Evolutionary conservation across 139 green algal species (phyloP).

Genomic region (Tetradesmus lagerheimii): DNA sequence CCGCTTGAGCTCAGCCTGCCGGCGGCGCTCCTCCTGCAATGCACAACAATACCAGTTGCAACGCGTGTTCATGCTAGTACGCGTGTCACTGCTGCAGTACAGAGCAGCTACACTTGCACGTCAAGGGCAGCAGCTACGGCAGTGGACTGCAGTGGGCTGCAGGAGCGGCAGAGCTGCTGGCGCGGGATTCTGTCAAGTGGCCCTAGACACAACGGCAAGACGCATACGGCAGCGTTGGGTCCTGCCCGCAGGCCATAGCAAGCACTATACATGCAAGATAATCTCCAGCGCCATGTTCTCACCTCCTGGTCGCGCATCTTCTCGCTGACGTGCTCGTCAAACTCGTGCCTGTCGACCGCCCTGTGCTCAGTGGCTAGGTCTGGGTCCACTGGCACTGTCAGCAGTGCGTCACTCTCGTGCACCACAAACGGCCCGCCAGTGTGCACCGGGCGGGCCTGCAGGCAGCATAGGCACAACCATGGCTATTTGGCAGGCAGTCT

Average conservation of each 20-base stretch:
- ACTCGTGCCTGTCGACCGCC: slow-evolving; percentile 53
- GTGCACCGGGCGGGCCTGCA: slow-evolving; percentile 63
- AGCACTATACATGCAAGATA: too few relatives aligned
- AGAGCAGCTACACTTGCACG: not conserved
- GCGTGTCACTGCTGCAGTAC: too few relatives aligned
- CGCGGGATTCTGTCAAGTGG: too few relatives aligned
- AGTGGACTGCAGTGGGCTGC: too few relatives aligned
- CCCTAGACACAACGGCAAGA: too few relatives aligned
- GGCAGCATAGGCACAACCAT: not conserved
- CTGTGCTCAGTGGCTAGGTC: slow-evolving; percentile 53
- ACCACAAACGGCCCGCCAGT: slow-evolving; percentile 48
- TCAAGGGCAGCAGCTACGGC: too few relatives aligned
- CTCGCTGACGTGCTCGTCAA: slow-evolving; percentile 57
- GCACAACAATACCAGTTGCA: not conserved
- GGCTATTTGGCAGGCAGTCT: not conserved
- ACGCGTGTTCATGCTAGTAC: too few relatives aligned
- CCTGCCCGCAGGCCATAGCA: too few relatives aligned
- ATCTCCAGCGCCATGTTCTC: not conserved
- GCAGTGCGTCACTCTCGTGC: slow-evolving; percentile 26
- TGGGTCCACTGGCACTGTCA: slow-evolving; percentile 63
- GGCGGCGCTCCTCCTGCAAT: slow-evolving; percentile 52
- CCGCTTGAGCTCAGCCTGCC: slow-evolving; percentile 42
- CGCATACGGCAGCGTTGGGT: too few relatives aligned
- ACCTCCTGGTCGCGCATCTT: slow-evolving; percentile 56
- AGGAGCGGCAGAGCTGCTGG: too few relatives aligned